Base-by-base conservation (phyloP, 2,329 filamentous ascomycete genomes). In the Botrytis elliptica region DNA sequence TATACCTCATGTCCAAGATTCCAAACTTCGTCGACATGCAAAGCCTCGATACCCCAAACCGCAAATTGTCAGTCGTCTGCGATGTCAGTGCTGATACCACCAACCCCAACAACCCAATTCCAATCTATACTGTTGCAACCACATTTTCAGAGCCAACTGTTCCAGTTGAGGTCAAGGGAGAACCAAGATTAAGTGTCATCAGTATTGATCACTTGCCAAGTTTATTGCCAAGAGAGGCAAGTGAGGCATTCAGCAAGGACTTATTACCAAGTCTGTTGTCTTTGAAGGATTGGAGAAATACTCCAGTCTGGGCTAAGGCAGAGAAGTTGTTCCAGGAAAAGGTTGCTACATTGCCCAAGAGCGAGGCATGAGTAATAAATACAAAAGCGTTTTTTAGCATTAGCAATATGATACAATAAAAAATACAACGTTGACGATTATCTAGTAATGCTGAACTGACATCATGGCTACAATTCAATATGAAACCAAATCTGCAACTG, bases 81-180 rank as follows among this genome's bases (percentile, higher is more conserved):
- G 93, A 97, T 81, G 93, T 96, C 76, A 88, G 86, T 57, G 92
- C 91, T 81, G 92, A 94, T 82, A 92, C 90, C 65, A 93, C 89
- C 49, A 93, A 91, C 83, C 89, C 89, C 4, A 86, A 92, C 84
- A 81, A 81, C 74, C 88, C 88, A 6, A 89, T 95, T 72, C 94
- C 94, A 38, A 91, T 97, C 81, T 97, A 97, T 86, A 87, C 87
- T 77, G 89, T 92, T 81, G 93, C 93, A 83, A 97, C 93, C 66
- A 96, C 94, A 36, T 98, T 98, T 81, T 89, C 90, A 81, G 90
- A 93, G 81, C 95, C 95, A n/a, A 97, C 94, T 1, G 91, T 97
- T 0, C 88, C 90, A 1, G 92, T 96, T 38, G 85, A 89, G 49
- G 89, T 86, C 76, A 88, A 84, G 79, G 86, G 83, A 65, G 84